phyloP scores from a whole-genome alignment of 768 basidiomycete genomes.

The Mycena kentingensis region DNA sequence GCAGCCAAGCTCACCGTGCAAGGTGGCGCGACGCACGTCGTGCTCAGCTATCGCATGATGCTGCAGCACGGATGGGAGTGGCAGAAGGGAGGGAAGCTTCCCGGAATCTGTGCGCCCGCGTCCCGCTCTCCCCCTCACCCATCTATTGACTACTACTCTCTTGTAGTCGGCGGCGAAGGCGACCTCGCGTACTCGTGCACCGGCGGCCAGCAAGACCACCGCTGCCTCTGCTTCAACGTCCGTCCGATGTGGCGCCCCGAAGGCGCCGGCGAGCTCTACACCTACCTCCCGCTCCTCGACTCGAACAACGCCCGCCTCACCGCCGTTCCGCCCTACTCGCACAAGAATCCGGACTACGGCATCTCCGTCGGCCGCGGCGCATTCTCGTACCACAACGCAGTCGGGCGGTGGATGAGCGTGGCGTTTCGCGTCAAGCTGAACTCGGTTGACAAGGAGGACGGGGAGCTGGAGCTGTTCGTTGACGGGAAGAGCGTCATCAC shows the following conservation, averaged over 20 bases:
- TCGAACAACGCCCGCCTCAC: conserved; percentile 46
- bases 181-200: conserved; percentile 64
- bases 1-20: conserved; percentile 30
- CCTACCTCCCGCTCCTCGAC: conserved; percentile 59
- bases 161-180: conserved; percentile 56
- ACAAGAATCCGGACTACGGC: conserved; percentile 59
- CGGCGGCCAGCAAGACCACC: conserved; percentile 62
- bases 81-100: conserved; percentile 76
- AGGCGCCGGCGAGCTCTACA: conserved; percentile 66
- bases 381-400: conserved; percentile 54
- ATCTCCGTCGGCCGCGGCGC: conserved; percentile 68
- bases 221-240: conserved; percentile 69
- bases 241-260: conserved; percentile 73
- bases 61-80: conserved; percentile 65
- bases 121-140: not conserved
- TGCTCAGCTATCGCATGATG: conserved; percentile 68
- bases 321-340: conserved; percentile 49
- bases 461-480: conserved; percentile 67
- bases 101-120: conserved; percentile 60
- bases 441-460: conserved; percentile 57
- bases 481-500: conserved; percentile 60
- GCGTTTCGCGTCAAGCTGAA: conserved; percentile 74
- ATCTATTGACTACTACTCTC: not conserved
- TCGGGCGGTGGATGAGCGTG: conserved; percentile 60
- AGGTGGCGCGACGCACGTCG: conserved; percentile 50